Percentiles rank a stretch among this genome's conserved stretches.
These are phyloP conservation scores for Wickerhamomyces pijperi DNA, from an alignment of 805 yeast genomes.

Conservation along the genomic window DNA sequence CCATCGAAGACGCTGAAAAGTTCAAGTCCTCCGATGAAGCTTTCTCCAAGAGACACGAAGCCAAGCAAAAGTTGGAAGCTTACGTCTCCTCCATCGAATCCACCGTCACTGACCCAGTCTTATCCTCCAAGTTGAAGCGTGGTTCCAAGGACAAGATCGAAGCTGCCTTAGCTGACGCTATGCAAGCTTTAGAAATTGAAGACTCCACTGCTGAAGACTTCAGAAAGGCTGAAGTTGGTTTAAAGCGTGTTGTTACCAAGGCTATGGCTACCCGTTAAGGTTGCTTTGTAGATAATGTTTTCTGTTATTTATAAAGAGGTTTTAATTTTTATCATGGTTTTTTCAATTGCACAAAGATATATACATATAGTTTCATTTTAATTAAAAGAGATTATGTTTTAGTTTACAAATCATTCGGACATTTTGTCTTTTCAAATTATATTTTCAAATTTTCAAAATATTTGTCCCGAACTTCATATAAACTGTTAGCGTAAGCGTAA, in stretches of 20 bases:
- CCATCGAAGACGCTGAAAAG: slow-evolving; percentile 97
- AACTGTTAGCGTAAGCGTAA: too few species aligned
- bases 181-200: slow-evolving; percentile 95
- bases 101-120: slow-evolving; percentile 95
- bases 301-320: neutral
- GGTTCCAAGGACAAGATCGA: slow-evolving; percentile 96
- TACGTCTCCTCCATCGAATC: slow-evolving; percentile 94
- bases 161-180: slow-evolving; percentile 94
- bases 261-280: slow-evolving; percentile 95
- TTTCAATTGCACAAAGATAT: neutral
- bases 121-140: slow-evolving; percentile 95
- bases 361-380: neutral
- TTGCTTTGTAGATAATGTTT: slow-evolving; percentile 3
- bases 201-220: slow-evolving; percentile 93
- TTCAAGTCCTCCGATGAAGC: slow-evolving; percentile 99
- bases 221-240: slow-evolving; percentile 98
- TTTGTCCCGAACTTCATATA: too few species aligned
- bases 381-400: neutral
- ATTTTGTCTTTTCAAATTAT: too few species aligned
- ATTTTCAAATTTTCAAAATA: too few species aligned
- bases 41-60: slow-evolving; percentile 98
- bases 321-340: neutral
- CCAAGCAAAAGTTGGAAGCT: slow-evolving; percentile 97
- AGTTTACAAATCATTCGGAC: too few species aligned
- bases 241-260: slow-evolving; percentile 99